Conservation (phyloP, 306 rosid genomes). For the Cotoneaster glaucophyllus region DNA sequence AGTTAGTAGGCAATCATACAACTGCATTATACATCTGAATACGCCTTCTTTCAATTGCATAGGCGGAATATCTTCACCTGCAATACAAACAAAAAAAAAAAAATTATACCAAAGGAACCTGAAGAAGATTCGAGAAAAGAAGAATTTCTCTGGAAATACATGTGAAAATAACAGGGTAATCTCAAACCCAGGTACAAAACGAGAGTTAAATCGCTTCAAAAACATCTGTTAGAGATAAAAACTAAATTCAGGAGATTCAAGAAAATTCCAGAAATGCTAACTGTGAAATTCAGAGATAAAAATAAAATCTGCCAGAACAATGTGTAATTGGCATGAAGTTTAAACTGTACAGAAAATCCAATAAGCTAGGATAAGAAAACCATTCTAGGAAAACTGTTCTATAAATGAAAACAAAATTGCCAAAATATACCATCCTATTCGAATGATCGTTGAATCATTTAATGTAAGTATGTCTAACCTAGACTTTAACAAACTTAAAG, state of each 20-base stretch:
- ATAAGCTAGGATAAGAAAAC: not conserved
- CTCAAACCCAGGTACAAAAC: not conserved
- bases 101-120: not conserved
- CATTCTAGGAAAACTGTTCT: not conserved
- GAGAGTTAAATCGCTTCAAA: not conserved
- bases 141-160: not conserved
- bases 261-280: not conserved
- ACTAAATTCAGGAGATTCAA: not conserved
- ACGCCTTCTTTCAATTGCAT: constrained; percentile 99
- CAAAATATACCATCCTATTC: not conserved
- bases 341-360: not conserved
- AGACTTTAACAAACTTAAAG: not conserved
- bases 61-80: constrained; percentile 98
- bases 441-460: not conserved
- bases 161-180: not conserved
- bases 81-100: constrained; percentile 17
- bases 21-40: constrained; percentile 93
- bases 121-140: not conserved
- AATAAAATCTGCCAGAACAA: not conserved
- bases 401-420: not conserved
- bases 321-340: not conserved
- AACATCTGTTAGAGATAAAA: not conserved
- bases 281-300: not conserved
- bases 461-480: not conserved
- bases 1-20: constrained; percentile 96